These are phyloP conservation scores for Saccharomycopsis capsularis DNA, from an alignment of 805 yeast genomes.

Conservation along the genomic window DNA sequence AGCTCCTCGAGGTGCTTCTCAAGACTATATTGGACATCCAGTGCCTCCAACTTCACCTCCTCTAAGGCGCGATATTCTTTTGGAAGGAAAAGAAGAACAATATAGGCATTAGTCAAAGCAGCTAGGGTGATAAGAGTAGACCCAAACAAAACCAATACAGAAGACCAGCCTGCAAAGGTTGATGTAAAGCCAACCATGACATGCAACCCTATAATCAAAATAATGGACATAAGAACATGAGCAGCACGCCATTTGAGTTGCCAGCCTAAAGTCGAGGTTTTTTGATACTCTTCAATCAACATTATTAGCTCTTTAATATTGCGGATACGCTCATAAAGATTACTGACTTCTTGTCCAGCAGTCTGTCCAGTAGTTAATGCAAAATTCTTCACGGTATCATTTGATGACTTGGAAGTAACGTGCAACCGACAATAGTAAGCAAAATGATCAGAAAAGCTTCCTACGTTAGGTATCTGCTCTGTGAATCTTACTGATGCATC, in stretches of 20 bases:
- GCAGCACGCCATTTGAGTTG: slow-evolving; percentile 45
- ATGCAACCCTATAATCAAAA: slow-evolving; percentile 44
- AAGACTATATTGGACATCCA: slow-evolving; percentile 26
- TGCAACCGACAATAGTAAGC: slow-evolving; percentile 53
- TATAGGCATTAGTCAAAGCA: slow-evolving; percentile 69
- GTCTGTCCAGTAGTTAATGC: background rate
- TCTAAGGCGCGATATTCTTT: slow-evolving; percentile 69
- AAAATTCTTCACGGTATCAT: slow-evolving; percentile 17
- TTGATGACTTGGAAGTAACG: slow-evolving; percentile 19
- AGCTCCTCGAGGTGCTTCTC: slow-evolving; percentile 1
- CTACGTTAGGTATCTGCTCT: slow-evolving; percentile 56
- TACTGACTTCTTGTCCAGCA: slow-evolving; percentile 5
- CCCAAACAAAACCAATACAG: slow-evolving; percentile 56
- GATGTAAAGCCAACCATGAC: slow-evolving; percentile 58
- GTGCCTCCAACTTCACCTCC: slow-evolving; percentile 72
- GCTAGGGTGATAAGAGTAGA: slow-evolving; percentile 52
- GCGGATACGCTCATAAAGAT: slow-evolving; percentile 5
- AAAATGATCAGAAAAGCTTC: slow-evolving; percentile 90
- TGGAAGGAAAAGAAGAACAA: slow-evolving; percentile 73
- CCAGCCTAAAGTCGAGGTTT: slow-evolving; percentile 50
- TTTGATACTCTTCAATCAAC: slow-evolving; percentile 41
- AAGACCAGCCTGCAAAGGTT: slow-evolving; percentile 47
- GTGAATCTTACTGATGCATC: slow-evolving; percentile 71
- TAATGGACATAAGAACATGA: slow-evolving; percentile 56
- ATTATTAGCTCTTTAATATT: slow-evolving; percentile 42